These are phyloP conservation scores for Arthroderma sp. DNA, from an alignment of 2,329 filamentous ascomycete species.

Conservation along the genomic window DNA sequence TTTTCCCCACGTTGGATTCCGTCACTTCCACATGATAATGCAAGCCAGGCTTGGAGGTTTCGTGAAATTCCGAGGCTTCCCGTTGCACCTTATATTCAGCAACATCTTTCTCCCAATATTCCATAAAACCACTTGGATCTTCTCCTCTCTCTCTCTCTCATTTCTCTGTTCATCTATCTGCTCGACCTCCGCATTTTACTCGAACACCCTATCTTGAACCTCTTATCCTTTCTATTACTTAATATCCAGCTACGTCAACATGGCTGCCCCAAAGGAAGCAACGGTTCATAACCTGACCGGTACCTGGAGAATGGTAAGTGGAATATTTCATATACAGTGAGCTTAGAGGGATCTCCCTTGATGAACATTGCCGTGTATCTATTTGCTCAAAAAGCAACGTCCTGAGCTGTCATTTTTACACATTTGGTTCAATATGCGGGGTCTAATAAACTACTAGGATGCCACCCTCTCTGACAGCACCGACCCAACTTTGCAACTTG, in stretches of 20 bases:
- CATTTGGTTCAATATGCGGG: neutral
- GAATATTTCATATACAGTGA: neutral
- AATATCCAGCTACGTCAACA: constrained; percentile 33
- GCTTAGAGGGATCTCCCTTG: neutral
- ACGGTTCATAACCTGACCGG: constrained; percentile 57
- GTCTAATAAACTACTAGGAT: constrained; percentile 45
- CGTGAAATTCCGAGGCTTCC: constrained; percentile 2
- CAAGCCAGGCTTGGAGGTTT: neutral
- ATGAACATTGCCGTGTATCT: neutral
- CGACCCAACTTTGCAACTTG: constrained; percentile 56
- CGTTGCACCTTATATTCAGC: constrained; percentile 6
- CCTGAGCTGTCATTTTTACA: neutral
- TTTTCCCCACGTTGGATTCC: neutral
- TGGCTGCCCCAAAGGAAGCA: constrained; percentile 60
- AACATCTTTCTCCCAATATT: neutral
- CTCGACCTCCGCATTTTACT: neutral
- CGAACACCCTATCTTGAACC: neutral
- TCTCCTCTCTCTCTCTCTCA: neutral
- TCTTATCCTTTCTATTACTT: constrained; percentile 11
- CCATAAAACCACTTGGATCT: neutral
- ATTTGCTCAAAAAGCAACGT: neutral
- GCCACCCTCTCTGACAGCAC: constrained; percentile 57
- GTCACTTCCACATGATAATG: constrained; percentile 5
- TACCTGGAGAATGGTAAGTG: constrained; percentile 55
- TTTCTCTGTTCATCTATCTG: neutral